Percentiles rank a stretch among this genome's conserved stretches.
Evolutionary conservation across 2,329 filamentous ascomycete species (phyloP).

Genomic region (Rosellinia necatrix): DNA sequence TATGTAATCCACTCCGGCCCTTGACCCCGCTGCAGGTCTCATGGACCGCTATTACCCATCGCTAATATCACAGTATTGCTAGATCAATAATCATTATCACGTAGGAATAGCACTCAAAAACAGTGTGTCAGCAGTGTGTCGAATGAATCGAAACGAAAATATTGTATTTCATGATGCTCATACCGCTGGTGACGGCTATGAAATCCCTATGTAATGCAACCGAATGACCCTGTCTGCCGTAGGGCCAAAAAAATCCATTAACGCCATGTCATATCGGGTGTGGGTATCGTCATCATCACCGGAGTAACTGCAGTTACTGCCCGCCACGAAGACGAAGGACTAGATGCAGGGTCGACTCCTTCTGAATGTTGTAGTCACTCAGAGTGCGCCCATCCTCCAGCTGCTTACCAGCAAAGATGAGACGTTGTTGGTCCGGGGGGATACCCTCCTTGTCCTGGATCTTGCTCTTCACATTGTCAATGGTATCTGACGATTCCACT

Average conservation of each 20-base stretch:
- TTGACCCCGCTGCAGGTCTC: no score
- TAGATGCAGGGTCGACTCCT: slow-evolving; percentile 73
- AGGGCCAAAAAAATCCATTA: slow-evolving; percentile 31
- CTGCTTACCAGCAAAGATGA: slow-evolving; percentile 74
- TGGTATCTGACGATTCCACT: slow-evolving; percentile 70
- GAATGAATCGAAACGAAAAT: background rate
- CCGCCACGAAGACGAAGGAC: slow-evolving; percentile 74
- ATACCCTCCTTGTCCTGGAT: slow-evolving; percentile 76
- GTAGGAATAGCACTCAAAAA: background rate
- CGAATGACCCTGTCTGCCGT: slow-evolving; percentile 17
- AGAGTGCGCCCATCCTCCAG: slow-evolving; percentile 77
- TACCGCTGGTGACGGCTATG: slow-evolving; percentile 18
- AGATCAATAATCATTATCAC: no score
- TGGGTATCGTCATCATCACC: slow-evolving; percentile 32
- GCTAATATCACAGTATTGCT: no score
- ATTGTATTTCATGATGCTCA: slow-evolving; percentile 14
- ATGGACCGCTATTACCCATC: no score
- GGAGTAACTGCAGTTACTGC: slow-evolving; percentile 44
- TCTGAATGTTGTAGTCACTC: slow-evolving; percentile 90
- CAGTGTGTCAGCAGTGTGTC: no score
- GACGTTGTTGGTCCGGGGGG: slow-evolving; percentile 70
- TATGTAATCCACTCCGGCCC: no score
- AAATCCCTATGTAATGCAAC: slow-evolving; percentile 28
- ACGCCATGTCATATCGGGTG: slow-evolving; percentile 39
- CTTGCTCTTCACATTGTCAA: slow-evolving; percentile 73